Base-by-base conservation (phyloP, 2,329 filamentous ascomycete genomes). In the Fusarium buharicum region DNA sequence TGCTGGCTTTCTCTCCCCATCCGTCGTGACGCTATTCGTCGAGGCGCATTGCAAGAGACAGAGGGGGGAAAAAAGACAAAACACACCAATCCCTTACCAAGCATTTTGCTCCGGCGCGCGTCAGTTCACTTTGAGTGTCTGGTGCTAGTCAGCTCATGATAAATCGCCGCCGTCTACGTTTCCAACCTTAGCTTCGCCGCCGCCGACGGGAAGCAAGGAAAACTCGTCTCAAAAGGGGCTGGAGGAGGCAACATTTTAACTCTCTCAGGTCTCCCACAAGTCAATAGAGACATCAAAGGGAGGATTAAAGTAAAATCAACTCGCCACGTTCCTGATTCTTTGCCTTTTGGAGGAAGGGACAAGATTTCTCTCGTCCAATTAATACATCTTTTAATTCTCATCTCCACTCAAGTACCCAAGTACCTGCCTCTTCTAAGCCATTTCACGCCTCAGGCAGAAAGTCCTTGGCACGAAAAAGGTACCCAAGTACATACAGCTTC, bases 131-230 rank as follows among this genome's bases (percentile, higher is more conserved):
- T 28, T 27, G 41, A 38, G 22, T 24, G 22, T 24, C 22, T 24
- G 48, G 36, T 59, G 51, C 65, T 61, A 63, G 68, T 69, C 68
- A 70, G 68, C 64, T 70, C 68, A 69, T 59, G 56, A 60, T 65
- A 50, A 55, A 60, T 62, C 68, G 62, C 68, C 66, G 57, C 36
- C 36, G 13, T 48, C 37, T 38, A 24, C 13, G 16, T 55, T 24
- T 24, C 8, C 22, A 24, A 24, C 4, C 16, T 18, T 22, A 24
- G 37, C 37, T 51, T 55, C 59, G 58, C 55, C 62, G 46, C 57
- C 51, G 55, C 55, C 62, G 56, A 52, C 52, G 56, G 46, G 43
- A 57, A 44, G 36, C 44, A 16, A 31, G 31, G 22, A 54, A 50
- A 49, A 31, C 33, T n/a, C 44, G 49, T 55, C 34, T 64, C 37